Base-by-base conservation (phyloP, 768 basidiomycete species). In the Pholiota molesta region DNA sequence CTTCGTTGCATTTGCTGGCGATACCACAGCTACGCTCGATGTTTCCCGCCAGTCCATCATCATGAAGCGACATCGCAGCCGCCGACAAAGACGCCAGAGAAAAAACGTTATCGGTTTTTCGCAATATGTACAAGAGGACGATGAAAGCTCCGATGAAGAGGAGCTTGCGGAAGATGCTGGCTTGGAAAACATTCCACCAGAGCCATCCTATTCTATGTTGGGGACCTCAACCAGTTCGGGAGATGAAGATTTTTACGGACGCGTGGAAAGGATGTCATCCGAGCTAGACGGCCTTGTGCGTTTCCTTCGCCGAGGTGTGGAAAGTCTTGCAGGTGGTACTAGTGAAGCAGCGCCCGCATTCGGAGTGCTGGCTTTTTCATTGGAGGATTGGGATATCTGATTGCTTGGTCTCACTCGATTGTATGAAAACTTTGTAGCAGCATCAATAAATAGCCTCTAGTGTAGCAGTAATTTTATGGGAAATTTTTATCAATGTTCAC, bases 371-470 rank as follows among this genome's bases (percentile, higher is more conserved):
- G 89, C 90, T 10, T 94, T 94, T 71, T 78, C 84, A 44, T 75
- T 94, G 61, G 89, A 93, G 57, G 91, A 92, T 69, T 94, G 91
- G 91, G 90, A 91, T 73, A 69, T 76, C 17, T 83, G 68, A 79
- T 19, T 49, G 10, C 35, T 37, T 37, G 1, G 35, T 9, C 35
- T 37, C 10, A 7, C 31, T 31, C 1, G 31, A 31, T 9, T 31
- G 31, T 9, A 31, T 9, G 6, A 31, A 31, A 31, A 7, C 9
- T 31, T 31, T 31, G 26, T 26, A 26, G 26, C 26, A 31, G 31
- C 31, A 3, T 31, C 5, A 31, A 31, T 31, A 6, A 31, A 31
- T 31, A 6, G 31, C 31, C 31, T 31, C 6, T 5, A 6, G 9
- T 31, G 31, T 31, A 31, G 3, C 31, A 31, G 26, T 26, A 26